Evolutionary conservation across 768 basidiomycete genomes (phyloP).

Genomic region (Candolleomyces aberdarensis): DNA sequence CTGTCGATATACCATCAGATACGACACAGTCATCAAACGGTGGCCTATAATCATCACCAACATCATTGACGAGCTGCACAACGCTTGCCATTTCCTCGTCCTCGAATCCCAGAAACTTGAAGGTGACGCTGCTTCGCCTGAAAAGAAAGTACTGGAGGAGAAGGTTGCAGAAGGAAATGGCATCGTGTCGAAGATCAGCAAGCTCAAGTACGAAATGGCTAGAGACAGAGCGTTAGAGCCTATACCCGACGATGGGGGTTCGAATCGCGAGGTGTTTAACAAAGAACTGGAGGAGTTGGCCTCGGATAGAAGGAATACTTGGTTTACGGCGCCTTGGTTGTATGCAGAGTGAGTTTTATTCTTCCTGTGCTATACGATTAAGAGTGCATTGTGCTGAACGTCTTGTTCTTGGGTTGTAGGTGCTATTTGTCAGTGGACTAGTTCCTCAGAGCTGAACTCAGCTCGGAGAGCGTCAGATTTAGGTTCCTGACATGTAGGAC

Average conservation of each 20-base stretch:
- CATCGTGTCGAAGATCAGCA: constrained; percentile 71
- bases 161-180: constrained; percentile 72
- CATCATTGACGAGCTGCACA: constrained; percentile 74
- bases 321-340: constrained; percentile 96
- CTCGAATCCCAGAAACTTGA: constrained; percentile 29
- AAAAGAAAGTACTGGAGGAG: constrained; percentile 26
- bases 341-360: constrained; percentile 75
- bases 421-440: constrained; percentile 62
- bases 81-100: constrained; percentile 61
- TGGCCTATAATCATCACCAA: constrained; percentile 85
- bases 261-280: constrained; percentile 75
- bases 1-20: constrained; percentile 39
- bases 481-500: not conserved
- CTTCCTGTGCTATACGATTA: not conserved
- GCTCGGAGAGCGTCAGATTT: constrained; percentile 1
- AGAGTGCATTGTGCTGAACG: not conserved
- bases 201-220: constrained; percentile 87
- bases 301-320: constrained; percentile 54
- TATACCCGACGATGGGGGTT: constrained; percentile 74
- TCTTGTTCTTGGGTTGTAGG: constrained; percentile 31
- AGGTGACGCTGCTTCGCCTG: constrained; percentile 12
- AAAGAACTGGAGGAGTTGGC: constrained; percentile 55
- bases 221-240: constrained; percentile 70
- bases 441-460: not conserved
- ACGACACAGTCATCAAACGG: constrained; percentile 72